Evolutionary conservation across 768 basidiomycete species (phyloP).

Genomic region (Leccinum broughii): DNA sequence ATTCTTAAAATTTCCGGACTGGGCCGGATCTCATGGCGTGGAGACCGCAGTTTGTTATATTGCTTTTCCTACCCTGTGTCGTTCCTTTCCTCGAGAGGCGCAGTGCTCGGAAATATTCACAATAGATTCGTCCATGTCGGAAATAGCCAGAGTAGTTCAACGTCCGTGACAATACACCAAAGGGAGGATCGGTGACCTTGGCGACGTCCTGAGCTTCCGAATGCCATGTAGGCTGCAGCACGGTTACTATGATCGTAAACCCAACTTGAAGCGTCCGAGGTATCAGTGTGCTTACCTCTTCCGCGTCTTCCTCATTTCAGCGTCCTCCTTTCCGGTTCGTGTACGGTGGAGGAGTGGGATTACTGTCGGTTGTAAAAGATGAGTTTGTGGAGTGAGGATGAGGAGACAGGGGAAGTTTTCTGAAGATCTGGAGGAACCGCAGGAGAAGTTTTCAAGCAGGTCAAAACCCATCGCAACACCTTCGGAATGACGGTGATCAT

Average conservation of each 20-base stretch:
- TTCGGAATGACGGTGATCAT: too few relatives aligned
- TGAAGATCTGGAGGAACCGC: slow-evolving; percentile 36
- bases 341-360: slow-evolving; percentile 41
- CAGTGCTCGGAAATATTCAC: slow-evolving; percentile 14
- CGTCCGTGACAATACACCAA: slow-evolving; percentile 45
- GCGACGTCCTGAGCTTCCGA: slow-evolving; percentile 96
- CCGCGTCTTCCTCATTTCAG: slow-evolving; percentile 69
- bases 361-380: slow-evolving; percentile 41
- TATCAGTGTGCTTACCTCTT: slow-evolving; percentile 74
- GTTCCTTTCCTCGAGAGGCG: slow-evolving; percentile 8
- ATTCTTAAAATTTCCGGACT: slow-evolving; percentile 9
- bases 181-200: slow-evolving; percentile 75
- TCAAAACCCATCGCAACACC: too few relatives aligned
- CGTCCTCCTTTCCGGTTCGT: slow-evolving; percentile 53
- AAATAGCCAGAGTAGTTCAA: slow-evolving; percentile 3
- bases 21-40: slow-evolving; percentile 11
- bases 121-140: slow-evolving; percentile 10
- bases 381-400: slow-evolving; percentile 35
- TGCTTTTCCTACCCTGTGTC: not conserved
- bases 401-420: slow-evolving; percentile 23
- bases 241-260: slow-evolving; percentile 87
- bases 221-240: slow-evolving; percentile 89
- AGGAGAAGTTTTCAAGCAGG: too few relatives aligned
- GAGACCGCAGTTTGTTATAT: slow-evolving; percentile 14
- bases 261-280: slow-evolving; percentile 64